Evolutionary conservation across 305 asterid species (phyloP).

Genomic region (Petunia hybrid): DNA sequence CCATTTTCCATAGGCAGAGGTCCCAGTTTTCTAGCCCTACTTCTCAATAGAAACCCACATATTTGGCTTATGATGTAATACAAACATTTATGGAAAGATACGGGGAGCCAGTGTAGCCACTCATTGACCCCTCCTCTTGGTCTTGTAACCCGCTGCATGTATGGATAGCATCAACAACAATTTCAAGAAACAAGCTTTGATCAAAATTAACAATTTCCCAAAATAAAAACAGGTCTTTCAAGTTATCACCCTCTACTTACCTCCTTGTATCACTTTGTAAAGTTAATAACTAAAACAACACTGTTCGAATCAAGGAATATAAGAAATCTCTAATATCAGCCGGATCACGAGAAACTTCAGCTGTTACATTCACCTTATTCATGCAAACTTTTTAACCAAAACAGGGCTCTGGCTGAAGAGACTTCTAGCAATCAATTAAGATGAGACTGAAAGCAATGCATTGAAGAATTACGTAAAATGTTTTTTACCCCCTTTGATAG

Average conservation of each 20-base stretch:
- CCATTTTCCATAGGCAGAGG: conserved; percentile 62
- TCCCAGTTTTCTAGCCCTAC: conserved; percentile 52
- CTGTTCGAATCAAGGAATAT: neutral
- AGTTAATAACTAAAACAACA: neutral
- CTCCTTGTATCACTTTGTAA: conserved; percentile 16
- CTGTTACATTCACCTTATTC: neutral
- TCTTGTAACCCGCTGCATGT: conserved; percentile 86
- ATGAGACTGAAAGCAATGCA: neutral
- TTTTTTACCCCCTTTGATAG: neutral
- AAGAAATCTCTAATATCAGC: conserved; percentile 20
- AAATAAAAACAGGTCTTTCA: conserved; percentile 8
- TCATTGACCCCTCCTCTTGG: conserved; percentile 97
- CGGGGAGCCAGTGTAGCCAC: conserved; percentile 96
- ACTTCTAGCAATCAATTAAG: neutral
- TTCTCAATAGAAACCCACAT: conserved; percentile 56
- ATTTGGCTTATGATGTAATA: conserved; percentile 68
- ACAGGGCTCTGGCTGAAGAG: neutral
- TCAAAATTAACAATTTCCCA: neutral
- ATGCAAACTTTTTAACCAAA: neutral
- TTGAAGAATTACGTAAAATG: neutral
- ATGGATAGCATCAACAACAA: conserved; percentile 18
- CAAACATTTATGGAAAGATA: conserved; percentile 80
- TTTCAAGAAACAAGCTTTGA: neutral
- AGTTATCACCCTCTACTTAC: neutral
- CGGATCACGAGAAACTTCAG: neutral